Evolutionary conservation across 2,329 filamentous ascomycete genomes (phyloP), one percentile per base, ranked within the genome.

Genomic region (Aspergillus sp.): DNA sequence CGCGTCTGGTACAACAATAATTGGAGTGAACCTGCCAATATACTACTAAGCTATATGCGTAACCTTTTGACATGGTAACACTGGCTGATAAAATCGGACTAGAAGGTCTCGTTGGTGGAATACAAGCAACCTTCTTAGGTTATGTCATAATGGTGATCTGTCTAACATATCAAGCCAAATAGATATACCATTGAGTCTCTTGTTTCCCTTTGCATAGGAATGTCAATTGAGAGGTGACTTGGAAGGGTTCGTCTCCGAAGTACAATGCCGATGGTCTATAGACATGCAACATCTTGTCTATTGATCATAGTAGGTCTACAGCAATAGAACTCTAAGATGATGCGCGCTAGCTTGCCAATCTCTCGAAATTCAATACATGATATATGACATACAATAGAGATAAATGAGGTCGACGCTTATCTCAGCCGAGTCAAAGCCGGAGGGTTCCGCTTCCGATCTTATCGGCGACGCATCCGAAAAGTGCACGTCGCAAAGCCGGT

Each of bases 401-500:
- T 36, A 41, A 19, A 32, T 5, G 19, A 25, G 23, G 2, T 30
- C 27, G 4, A 25, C 23, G 47, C 47, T 32, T 21, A 54, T 27
- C 19, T 17, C 48, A 23, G 48, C 52, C 47, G 39, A 32, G 23
- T 42, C 38, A 52, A 8, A 42, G 27, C 19, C 54, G 49, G 13
- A 42, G 21, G 39, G n/a, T 49, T 56, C 58, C 49, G 30, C 59
- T 58, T 67, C 64, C 64, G 65, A 65, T 61, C 65, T 60, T 61
- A 65, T 66, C 61, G 59, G 54, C 50, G 13, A 30, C 61, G 38
- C 63, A 64, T 65, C 64, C 63, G 63, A 66, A 36, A 56, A 55
- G 38, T 15, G 8, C 13, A 30, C 42, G 44, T 36, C 11, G 48
- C 62, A 41, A 58, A 44, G 21, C 25, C 48, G 15, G 19, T 51